These are phyloP conservation scores for Endocalyx cinctus DNA, from an alignment of 2,329 filamentous ascomycete genomes.

Conservation along the genomic window DNA sequence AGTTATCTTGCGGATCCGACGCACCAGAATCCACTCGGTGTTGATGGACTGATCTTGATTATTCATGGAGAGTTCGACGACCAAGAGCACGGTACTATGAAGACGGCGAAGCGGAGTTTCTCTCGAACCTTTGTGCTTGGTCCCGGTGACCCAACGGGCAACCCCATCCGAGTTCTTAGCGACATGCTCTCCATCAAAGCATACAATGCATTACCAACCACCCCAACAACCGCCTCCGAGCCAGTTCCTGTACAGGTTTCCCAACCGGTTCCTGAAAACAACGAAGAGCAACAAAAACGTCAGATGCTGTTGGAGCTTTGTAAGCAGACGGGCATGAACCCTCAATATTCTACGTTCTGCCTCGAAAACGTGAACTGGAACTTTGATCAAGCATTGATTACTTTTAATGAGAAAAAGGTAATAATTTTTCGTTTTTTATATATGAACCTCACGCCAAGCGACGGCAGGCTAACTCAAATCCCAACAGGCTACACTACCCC, in stretches of 20 bases:
- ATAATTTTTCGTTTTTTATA: slow-evolving; percentile 16
- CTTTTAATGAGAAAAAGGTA: slow-evolving; percentile 75
- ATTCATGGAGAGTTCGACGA: slow-evolving; percentile 86
- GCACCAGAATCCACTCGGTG: slow-evolving; percentile 58
- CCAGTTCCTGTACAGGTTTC: neutral
- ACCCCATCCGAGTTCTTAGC: slow-evolving; percentile 68
- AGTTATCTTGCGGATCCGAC: slow-evolving; percentile 67
- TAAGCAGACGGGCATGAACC: slow-evolving; percentile 74
- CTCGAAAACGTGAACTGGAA: slow-evolving; percentile 77
- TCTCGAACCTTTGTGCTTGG: slow-evolving; percentile 77
- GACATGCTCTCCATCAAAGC: slow-evolving; percentile 73
- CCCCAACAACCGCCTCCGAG: slow-evolving; percentile 13
- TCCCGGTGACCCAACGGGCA: slow-evolving; percentile 61
- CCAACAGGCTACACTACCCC: slow-evolving; percentile 39
- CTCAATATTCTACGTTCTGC: slow-evolving; percentile 75
- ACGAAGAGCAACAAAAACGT: slow-evolving; percentile 51
- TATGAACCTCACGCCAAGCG: too few relatives aligned
- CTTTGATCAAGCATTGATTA: slow-evolving; percentile 65
- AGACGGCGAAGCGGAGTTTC: slow-evolving; percentile 68
- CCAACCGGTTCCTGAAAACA: slow-evolving; percentile 15
- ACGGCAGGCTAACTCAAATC: slow-evolving; percentile 5
- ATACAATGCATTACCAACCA: slow-evolving; percentile 48
- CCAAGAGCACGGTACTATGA: slow-evolving; percentile 50
- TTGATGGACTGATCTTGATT: slow-evolving; percentile 72
- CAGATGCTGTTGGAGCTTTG: slow-evolving; percentile 72